Conservation (phyloP, 345 rosid genomes). For the Hibiscus trionum region DNA sequence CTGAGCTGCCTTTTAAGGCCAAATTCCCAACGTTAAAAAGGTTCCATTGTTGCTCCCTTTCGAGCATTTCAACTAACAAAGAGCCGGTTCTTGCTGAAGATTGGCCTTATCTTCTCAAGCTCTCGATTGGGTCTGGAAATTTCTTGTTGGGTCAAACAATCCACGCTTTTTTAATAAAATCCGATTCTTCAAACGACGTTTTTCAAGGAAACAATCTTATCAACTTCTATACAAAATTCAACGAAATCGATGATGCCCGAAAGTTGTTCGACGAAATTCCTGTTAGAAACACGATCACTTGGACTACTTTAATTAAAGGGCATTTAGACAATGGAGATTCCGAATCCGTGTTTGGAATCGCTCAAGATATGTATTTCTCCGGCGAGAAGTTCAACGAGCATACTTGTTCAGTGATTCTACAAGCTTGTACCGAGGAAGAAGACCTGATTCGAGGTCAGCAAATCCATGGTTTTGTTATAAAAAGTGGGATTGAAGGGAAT, state of each 20-base stretch:
- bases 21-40: not conserved
- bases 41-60: not conserved
- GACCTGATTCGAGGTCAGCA: conserved; percentile 24
- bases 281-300: conserved; percentile 23
- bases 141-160: conserved; percentile 22
- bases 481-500: conserved; percentile 29
- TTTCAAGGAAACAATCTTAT: conserved; percentile 29
- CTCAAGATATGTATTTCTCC: conserved; percentile 11
- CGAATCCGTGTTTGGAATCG: conserved; percentile 9
- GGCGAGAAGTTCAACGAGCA: conserved; percentile 30
- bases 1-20: not conserved
- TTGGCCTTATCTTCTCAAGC: conserved; percentile 25
- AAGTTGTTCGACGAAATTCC: conserved; percentile 31
- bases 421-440: conserved; percentile 20
- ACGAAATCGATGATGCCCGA: conserved; percentile 16
- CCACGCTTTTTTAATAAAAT: conserved; percentile 24
- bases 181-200: not conserved
- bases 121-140: conserved; percentile 18
- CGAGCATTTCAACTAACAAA: not conserved
- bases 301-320: conserved; percentile 33
- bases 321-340: conserved; percentile 21
- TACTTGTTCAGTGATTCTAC: conserved; percentile 28
- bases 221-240: conserved; percentile 12
- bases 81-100: not conserved
- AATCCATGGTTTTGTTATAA: conserved; percentile 23